Evolutionary conservation across 2,329 filamentous ascomycete species (phyloP).

Genomic region (Lomentospora prolificans): DNA sequence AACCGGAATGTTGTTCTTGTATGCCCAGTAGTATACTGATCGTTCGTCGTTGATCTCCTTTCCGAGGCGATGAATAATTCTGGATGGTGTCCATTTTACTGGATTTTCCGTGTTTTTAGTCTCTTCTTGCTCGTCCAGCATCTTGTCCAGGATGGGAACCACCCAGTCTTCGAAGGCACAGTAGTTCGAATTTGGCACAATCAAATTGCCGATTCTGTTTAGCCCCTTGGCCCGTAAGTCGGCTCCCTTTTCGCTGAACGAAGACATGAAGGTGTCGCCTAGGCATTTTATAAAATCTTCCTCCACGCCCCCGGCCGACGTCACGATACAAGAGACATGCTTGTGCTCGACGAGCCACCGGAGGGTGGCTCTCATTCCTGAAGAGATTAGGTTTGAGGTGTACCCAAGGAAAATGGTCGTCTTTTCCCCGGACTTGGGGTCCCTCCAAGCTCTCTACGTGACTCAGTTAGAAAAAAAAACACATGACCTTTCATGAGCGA

Average conservation of each 20-base stretch:
- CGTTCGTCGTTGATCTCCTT: constrained; percentile 89
- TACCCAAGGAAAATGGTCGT: constrained; percentile 97
- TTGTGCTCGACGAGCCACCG: constrained; percentile 89
- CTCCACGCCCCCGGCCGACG: constrained; percentile 89
- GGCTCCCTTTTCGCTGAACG: constrained; percentile 69
- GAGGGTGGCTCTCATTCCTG: constrained; percentile 80
- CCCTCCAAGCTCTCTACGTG: constrained; percentile 60
- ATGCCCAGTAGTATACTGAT: constrained; percentile 95
- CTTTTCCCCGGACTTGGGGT: constrained; percentile 65
- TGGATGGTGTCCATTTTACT: constrained; percentile 87
- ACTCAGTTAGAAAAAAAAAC: constrained; percentile 1
- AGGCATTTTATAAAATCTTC: constrained; percentile 99
- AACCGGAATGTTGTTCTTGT: constrained; percentile 91
- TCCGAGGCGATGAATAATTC: constrained; percentile 79
- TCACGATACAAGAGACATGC: constrained; percentile 88
- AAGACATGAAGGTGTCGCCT: constrained; percentile 83
- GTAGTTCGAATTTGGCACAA: constrained; percentile 92
- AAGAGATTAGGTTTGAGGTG: constrained; percentile 96
- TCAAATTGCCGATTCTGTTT: constrained; percentile 90
- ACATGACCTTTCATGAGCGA: not conserved
- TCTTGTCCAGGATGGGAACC: constrained; percentile 83
- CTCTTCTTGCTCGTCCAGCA: constrained; percentile 88
- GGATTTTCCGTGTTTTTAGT: constrained; percentile 55
- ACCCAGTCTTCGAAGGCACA: constrained; percentile 98
- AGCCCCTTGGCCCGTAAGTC: constrained; percentile 74